Percentiles rank a stretch among this genome's conserved stretches.
Conservation (phyloP, 345 rosid genomes). For the Acer negundo region DNA sequence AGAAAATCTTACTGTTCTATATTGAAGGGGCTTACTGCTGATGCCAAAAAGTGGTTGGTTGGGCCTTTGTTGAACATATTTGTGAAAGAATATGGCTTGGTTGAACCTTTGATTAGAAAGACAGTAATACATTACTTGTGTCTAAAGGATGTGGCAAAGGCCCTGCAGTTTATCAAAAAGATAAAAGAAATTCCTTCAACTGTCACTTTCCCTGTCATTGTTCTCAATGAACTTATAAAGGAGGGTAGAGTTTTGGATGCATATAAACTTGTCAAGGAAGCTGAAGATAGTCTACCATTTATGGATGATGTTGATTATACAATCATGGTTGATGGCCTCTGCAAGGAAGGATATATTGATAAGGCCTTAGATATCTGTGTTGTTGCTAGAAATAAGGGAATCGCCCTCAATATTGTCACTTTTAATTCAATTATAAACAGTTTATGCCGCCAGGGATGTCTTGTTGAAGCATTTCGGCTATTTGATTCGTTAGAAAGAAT, state of each 20-base stretch:
- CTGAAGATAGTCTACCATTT: constrained; percentile 39
- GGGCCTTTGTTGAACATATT: constrained; percentile 41
- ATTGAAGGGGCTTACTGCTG: constrained; percentile 36
- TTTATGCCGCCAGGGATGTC: constrained; percentile 77
- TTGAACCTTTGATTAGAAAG: constrained; percentile 42
- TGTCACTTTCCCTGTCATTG: constrained; percentile 38
- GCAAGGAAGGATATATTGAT: constrained; percentile 61
- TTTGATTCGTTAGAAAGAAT: constrained; percentile 76
- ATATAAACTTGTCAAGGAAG: constrained; percentile 51
- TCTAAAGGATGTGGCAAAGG: constrained; percentile 38
- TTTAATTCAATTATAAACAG: constrained; percentile 73
- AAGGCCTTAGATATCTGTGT: constrained; percentile 69
- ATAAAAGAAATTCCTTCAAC: constrained; percentile 31
- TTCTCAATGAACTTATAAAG: constrained; percentile 47
- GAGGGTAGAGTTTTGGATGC: constrained; percentile 62
- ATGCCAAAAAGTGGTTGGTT: constrained; percentile 26
- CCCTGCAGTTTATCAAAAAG: constrained; percentile 40
- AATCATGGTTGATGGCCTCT: constrained; percentile 60
- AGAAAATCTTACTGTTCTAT: constrained; percentile 43
- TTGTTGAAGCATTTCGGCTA: constrained; percentile 82
- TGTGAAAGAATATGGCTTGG: constrained; percentile 51
- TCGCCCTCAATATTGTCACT: constrained; percentile 55
- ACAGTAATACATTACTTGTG: constrained; percentile 46
- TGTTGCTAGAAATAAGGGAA: constrained; percentile 53
- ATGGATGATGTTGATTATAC: constrained; percentile 72